Base-by-base conservation (phyloP, 2,329 filamentous ascomycete species). In the Cladorrhinum sp. region DNA sequence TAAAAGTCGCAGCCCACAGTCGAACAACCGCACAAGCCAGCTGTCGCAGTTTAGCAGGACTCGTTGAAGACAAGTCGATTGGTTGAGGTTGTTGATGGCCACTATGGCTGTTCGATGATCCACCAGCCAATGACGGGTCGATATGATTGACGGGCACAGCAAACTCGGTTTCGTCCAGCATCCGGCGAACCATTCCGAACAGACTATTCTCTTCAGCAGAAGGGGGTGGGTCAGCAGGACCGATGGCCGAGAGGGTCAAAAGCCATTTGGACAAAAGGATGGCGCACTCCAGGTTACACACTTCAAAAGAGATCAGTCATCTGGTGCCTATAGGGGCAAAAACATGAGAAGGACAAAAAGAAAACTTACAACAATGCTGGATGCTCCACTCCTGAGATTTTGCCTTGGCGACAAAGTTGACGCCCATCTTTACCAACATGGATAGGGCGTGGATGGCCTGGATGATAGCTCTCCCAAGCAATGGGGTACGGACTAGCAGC, bases 401-500 rank as follows among this genome's bases (percentile, higher is more conserved):
- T 4, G 83, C 83, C 64, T 82, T 79, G 48, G 84, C 83, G 52
- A 86, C 82, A 65, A 85, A 86, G 65, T 84, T 85, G 20, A 87
- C 83, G 0, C 84, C 84, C 13, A 80, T 78, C 69, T 86, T 87
- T 61, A 88, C 84, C 23, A 87, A 76, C 76, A 89, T 85, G 2
- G 85, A 87, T 36, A 91, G 75, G 0, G 87, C 86, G 68, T 90
- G 87, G 25, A 87, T 84, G 1, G 86, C 85, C 67, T 90, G 87
- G 25, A 88, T 80, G 0, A 90, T 82, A 1, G 87, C 87, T 50
- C 85, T 78, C 32, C 84, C 85, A 23, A 89, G 78, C 29, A 84
- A 81, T 20, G 81, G 75, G 57, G 82, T 86, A 55, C 87, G 79
- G 20, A 82, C 77, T 10, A 88, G 78, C 24, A 82, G 75, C 0